Base-by-base conservation (phyloP, 352 stramenopile species). In the Phytophthora fragariaefolia region DNA sequence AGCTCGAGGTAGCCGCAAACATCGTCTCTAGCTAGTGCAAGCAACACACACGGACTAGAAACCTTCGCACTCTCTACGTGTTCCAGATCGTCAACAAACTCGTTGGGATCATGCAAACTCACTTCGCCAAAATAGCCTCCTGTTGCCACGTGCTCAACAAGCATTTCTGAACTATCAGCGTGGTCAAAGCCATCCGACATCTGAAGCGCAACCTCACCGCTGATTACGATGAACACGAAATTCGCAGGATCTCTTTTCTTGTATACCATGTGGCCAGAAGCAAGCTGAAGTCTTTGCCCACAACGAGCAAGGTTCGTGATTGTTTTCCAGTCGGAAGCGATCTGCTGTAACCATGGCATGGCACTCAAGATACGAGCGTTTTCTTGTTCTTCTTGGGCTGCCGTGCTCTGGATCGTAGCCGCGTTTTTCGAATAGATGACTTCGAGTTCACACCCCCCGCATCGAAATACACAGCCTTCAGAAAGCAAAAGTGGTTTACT, bases 401-500 rank as follows among this genome's bases (percentile, higher is more conserved):
- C 23, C 10, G 28, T 15, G 8, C 26, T 66, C 8, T 55, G 66
- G 3, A 4, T 4, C 17, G 50, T 48, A 9, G 9, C 51, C 4
- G 51, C 15, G n/a, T 9, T 65, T 58, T 92, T 92, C 18, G 85
- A 71, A 26, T 74, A 88, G 10, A 85, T 76, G 23, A 92, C 84
- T 55, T 91, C 84, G 10, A 90, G 8, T 51, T 92, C 84, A 3
- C 61, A 77, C 32, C 76, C 83, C 24, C 82, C 84, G 50, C 82
- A 80, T 13, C 76, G 75, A 55, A 92, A 91, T 4, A 92, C 72
- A 22, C 77, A 88, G 20, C 76, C 80, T 68, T 89, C 82, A n/a
- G 79, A 77, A 4, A 91, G 72, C 61, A 91, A 78, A n/a, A 92
- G 57, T 22, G 84, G 80, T 26, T 91, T 90, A 73, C 84, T 92